These are phyloP conservation scores for Euphorbia lathyris DNA, from an alignment of 345 rosid species.

Conservation along the genomic window DNA sequence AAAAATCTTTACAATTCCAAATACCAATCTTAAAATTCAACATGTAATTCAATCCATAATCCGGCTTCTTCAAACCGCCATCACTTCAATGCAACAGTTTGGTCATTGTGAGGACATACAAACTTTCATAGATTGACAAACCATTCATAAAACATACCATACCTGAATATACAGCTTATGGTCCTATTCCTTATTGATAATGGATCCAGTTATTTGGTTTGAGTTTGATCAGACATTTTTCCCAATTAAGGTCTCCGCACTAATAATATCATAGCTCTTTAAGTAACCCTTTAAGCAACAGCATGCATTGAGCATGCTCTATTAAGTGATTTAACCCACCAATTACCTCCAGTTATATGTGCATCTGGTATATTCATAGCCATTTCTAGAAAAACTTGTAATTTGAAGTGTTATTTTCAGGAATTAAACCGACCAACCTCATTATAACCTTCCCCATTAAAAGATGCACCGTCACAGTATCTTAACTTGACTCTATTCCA, in stretches of 20 bases:
- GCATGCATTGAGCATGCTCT: not conserved
- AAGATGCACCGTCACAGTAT: constrained; percentile 37
- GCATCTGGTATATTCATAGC: too few relatives aligned
- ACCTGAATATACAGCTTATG: not conserved
- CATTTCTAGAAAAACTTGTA: not conserved
- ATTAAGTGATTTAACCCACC: constrained; percentile 3
- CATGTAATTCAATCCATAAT: not conserved
- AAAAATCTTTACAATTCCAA: not conserved
- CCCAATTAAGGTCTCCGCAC: too few relatives aligned
- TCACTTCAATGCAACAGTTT: not conserved
- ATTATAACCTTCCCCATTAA: constrained; percentile 23
- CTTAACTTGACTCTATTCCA: constrained; percentile 32
- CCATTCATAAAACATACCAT: not conserved
- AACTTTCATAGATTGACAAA: not conserved
- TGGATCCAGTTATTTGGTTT: too few relatives aligned
- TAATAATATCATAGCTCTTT: too few relatives aligned
- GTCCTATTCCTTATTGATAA: not conserved
- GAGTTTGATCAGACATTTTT: too few relatives aligned
- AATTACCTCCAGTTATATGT: too few relatives aligned
- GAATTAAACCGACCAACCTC: constrained; percentile 20
- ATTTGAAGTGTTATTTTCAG: not conserved
- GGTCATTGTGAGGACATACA: not conserved
- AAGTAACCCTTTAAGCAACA: not conserved
- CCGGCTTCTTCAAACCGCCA: not conserved
- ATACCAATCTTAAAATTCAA: not conserved